A percentile compares a stretch with the other conserved stretches of the same genome.
Conservation (phyloP, 2,329 filamentous ascomycete genomes). For the Diatrype stigma region DNA sequence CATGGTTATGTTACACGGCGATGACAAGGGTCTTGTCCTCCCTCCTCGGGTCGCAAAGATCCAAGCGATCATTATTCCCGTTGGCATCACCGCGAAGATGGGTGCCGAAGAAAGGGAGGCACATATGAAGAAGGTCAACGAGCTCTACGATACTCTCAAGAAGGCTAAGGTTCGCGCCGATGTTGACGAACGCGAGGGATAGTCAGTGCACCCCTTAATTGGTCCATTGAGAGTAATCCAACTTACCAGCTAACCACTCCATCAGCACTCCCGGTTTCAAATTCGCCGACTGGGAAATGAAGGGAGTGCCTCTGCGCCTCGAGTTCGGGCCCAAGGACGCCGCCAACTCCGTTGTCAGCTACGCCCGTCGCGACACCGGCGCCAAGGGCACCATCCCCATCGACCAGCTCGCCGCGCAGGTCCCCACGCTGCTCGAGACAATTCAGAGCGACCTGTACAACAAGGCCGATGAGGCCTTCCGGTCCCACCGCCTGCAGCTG, state of each 20-base stretch:
- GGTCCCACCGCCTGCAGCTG: conserved; percentile 73
- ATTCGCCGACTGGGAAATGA: conserved; percentile 98
- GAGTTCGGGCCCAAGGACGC: conserved; percentile 96
- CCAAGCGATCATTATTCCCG: conserved; percentile 84
- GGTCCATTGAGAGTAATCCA: too few species aligned
- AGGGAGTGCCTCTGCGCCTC: conserved; percentile 87
- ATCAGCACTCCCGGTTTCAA: conserved; percentile 80
- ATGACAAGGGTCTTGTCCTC: conserved; percentile 91
- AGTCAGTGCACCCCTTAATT: conserved; percentile 40
- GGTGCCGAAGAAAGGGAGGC: conserved; percentile 72
- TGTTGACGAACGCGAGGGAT: conserved; percentile 81
- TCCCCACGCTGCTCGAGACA: conserved; percentile 79
- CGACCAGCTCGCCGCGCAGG: conserved; percentile 64
- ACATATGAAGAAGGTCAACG: conserved; percentile 71
- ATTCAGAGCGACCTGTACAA: conserved; percentile 81
- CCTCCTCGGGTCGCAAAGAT: conserved; percentile 85
- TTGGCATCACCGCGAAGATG: conserved; percentile 87
- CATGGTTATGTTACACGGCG: conserved; percentile 97
- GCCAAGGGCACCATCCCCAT: conserved; percentile 80
- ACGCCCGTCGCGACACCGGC: conserved; percentile 80
- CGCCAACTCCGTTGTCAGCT: conserved; percentile 78
- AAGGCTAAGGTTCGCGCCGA: conserved; percentile 73
- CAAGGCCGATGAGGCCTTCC: conserved; percentile 75
- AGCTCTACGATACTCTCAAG: conserved; percentile 64
- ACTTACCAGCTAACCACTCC: too few species aligned